A percentile compares a stretch with the other conserved stretches of the same genome.
phyloP scores from a whole-genome alignment of 1,284 basidiomycete genomes.

The Heliocybe sulcata region DNA sequence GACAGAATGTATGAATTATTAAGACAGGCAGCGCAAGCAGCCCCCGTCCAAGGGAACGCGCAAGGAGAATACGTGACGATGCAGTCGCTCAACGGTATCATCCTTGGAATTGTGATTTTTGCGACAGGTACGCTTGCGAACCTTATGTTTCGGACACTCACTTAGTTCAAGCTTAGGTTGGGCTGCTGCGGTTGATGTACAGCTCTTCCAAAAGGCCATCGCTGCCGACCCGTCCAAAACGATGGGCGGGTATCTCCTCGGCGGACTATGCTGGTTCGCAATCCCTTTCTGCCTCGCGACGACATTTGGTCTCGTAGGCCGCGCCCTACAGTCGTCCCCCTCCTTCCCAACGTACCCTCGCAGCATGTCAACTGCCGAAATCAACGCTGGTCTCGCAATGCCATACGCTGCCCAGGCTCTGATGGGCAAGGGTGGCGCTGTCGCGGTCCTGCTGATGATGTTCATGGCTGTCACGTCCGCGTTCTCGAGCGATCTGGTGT shows the following conservation, averaged over 20 bases:
- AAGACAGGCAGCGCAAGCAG: constrained; percentile 14
- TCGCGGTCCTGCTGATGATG: constrained; percentile 23
- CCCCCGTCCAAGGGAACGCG: constrained; percentile 28
- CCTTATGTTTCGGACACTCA: neutral
- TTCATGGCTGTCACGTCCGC: constrained; percentile 38
- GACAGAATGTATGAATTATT: constrained; percentile 23
- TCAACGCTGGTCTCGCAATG: constrained; percentile 17
- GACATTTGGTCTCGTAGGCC: constrained; percentile 30
- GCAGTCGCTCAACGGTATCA: constrained; percentile 17
- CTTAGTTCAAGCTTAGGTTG: constrained; percentile 4
- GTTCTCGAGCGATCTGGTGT: constrained; percentile 16
- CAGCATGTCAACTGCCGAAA: constrained; percentile 5
- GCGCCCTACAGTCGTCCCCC: constrained; percentile 17
- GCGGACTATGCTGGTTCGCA: constrained; percentile 29
- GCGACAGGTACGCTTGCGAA: neutral
- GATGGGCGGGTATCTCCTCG: constrained; percentile 25
- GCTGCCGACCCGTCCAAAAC: constrained; percentile 22
- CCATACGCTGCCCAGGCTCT: constrained; percentile 24
- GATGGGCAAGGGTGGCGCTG: constrained; percentile 24
- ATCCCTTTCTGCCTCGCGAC: constrained; percentile 34
- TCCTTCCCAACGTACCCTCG: constrained; percentile 6
- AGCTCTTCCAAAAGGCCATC: constrained; percentile 18
- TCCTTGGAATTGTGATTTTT: constrained; percentile 12
- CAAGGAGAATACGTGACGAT: constrained; percentile 32
- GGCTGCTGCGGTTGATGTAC: constrained; percentile 6